Evolutionary conservation across 1,284 basidiomycete genomes (phyloP), one percentile per base, ranked within the genome.

Genomic region (Tilletiopsis washingtonensis): DNA sequence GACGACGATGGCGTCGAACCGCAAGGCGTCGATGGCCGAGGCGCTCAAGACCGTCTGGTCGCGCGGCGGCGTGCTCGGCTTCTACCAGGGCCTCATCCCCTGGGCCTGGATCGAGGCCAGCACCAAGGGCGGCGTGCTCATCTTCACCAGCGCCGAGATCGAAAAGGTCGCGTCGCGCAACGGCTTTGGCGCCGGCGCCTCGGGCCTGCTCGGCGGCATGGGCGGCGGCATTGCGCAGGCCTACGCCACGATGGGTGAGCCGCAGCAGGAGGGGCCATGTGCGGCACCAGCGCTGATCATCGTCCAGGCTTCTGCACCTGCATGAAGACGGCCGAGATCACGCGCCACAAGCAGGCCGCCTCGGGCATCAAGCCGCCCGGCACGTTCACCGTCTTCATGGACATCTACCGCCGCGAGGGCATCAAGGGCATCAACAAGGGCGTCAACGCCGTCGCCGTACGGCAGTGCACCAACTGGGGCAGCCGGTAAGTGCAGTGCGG

Each of bases 51-150:
- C 84, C 4, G 88, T 98, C 53, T 93, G 89, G 86, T 81, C 84
- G 64, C 84, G 94, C 61, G 94, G 94, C 61, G 91, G 93, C 59
- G 75, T 86, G 49, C 74, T 79, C 37, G 94, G 94, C 40, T 91
- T 96, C 79, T 99, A 91, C 78, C 94, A 99, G 77, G 94, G 94
- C 63, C 82, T 99, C 52, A 98, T 98, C 74, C 94, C 93, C 67
- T 98, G 93, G 93, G 94, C 94, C 24, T 98, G 94, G 94, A 96
- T 99, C 69, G 94, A 99, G 75, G 94, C 93, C 1, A 96, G 91
- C 1, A 98, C 94, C 2, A 99, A 99, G 74, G 94, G 94, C 46
- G 94, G 81, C 47, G 94, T 99, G 34, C 80, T 99, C 34, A 80
- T 99, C 56, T 98, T 98, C 77, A 85, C 91, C 25, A 90, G 93